Conservation (phyloP, 2,329 filamentous ascomycete species). For the Aureobasidium sp. region DNA sequence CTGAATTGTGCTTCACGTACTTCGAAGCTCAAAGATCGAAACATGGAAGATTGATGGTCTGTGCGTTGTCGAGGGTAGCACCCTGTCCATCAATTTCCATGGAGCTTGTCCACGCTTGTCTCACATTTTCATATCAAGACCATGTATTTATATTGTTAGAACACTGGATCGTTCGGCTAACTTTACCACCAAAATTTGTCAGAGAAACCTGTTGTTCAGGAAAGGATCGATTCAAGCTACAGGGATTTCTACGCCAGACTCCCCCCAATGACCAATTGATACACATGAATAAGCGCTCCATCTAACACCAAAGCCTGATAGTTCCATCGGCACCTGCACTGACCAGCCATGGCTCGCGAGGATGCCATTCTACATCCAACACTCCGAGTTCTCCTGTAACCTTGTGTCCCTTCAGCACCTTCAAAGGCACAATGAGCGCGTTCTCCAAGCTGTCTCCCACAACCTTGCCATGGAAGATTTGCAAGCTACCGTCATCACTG, state of each 20-base stretch:
- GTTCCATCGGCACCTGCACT: conserved; percentile 93
- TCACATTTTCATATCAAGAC: background rate
- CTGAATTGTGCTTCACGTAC: background rate
- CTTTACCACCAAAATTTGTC: background rate
- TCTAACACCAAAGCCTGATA: conserved; percentile 70
- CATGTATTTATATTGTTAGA: background rate
- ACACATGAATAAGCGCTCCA: background rate
- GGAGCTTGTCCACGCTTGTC: background rate
- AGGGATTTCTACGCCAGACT: conserved; percentile 11
- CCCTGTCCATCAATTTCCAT: background rate
- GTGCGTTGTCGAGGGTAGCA: background rate
- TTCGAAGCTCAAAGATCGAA: conserved; percentile 4
- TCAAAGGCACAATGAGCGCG: conserved; percentile 90
- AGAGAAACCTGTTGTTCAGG: background rate
- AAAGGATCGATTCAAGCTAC: background rate
- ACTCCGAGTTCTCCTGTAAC: conserved; percentile 82
- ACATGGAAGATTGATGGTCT: background rate
- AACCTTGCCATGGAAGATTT: conserved; percentile 96
- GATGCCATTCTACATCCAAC: conserved; percentile 94
- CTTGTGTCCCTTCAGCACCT: conserved; percentile 85
- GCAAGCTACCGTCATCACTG: conserved; percentile 86
- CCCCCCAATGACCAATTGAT: conserved; percentile 14
- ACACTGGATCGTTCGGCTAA: background rate
- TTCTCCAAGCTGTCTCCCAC: conserved; percentile 94
- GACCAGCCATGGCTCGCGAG: conserved; percentile 85